Evolutionary conservation across 148 eudicot genomes (phyloP), one percentile per base, ranked within the genome.

Genomic region (Nyssa sinensis): DNA sequence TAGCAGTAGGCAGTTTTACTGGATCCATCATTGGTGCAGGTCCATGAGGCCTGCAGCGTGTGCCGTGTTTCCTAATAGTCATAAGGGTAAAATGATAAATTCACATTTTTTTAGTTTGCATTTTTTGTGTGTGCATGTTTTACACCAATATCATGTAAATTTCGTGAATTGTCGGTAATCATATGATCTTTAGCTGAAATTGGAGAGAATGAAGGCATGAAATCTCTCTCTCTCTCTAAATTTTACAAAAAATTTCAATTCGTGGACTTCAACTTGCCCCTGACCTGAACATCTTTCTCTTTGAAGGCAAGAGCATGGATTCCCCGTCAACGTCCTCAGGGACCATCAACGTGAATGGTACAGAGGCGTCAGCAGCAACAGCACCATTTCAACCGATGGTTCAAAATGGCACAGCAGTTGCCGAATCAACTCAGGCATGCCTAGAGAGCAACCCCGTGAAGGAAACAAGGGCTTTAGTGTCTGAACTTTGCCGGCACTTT

Each of bases 391-490:
- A 68, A 7, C 35, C 16, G 24, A 16, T 47, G 72, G 37, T 41
- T 41, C 31, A 14, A 23, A 49, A 49, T 24, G 72, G 35, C 16
- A 13, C 29, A 60, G 17, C 24, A 19, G 16, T 51, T 23, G 11
- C 14, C 14, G 37, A 68, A 13, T 68, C 60, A 19, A 47, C 30
- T 24, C 33, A 68, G 25, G 5, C 75, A 33, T 58, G 33, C 65
- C 27, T 64, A 24, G 77, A 65, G 16, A 65, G 62, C 57, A 29
- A 25, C 21, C 34, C 3, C 23, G 77, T 64, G 49, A 74, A 49
- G 68, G 70, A 74, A 65, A 74, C 77, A 33, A 64, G 59, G 53
- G n/a, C 49, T 24, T 51, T 74, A 25, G 70, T 34, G 3, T 64
- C n/a, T 27, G 64, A 68, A 68, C 37, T 68, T 2, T 68, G 72